Conservation (phyloP, 305 asterid genomes). For the Striga hermonthica region DNA sequence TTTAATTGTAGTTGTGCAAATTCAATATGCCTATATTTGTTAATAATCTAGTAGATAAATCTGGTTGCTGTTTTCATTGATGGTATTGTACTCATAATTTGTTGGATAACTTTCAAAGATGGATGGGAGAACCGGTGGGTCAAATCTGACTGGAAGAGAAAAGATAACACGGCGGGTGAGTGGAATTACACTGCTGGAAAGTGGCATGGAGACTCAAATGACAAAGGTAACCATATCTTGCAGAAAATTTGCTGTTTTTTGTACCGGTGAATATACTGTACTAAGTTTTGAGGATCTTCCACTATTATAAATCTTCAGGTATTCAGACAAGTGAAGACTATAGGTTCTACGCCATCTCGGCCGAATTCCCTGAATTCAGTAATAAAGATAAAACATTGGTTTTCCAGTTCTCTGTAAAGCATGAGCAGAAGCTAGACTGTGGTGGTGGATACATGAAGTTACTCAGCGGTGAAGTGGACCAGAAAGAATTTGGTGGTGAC, state of each 20-base stretch:
- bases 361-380: slow-evolving; percentile 91
- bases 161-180: slow-evolving; percentile 85
- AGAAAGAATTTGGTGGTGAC: slow-evolving; percentile 92
- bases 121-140: slow-evolving; percentile 97
- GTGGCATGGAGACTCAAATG: slow-evolving; percentile 82
- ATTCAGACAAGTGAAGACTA: slow-evolving; percentile 96
- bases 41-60: background rate
- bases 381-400: slow-evolving; percentile 87
- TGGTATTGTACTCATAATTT: slow-evolving; percentile 13
- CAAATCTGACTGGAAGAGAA: slow-evolving; percentile 96
- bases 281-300: background rate
- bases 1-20: background rate
- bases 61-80: background rate
- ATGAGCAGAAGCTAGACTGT: slow-evolving; percentile 98
- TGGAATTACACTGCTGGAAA: slow-evolving; percentile 96
- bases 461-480: slow-evolving; percentile 83
- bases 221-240: slow-evolving; percentile 57
- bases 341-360: slow-evolving; percentile 92
- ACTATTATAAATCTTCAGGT: slow-evolving; percentile 41
- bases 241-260: background rate
- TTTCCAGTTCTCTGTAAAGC: slow-evolving; percentile 91
- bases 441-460: slow-evolving; percentile 99
- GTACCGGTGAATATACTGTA: background rate
- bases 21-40: background rate
- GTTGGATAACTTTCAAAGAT: slow-evolving; percentile 39